Evolutionary conservation across 164 flowering plant species (phyloP), one percentile per base, ranked within the genome.

Genomic region (Tinospora cordifolia): DNA sequence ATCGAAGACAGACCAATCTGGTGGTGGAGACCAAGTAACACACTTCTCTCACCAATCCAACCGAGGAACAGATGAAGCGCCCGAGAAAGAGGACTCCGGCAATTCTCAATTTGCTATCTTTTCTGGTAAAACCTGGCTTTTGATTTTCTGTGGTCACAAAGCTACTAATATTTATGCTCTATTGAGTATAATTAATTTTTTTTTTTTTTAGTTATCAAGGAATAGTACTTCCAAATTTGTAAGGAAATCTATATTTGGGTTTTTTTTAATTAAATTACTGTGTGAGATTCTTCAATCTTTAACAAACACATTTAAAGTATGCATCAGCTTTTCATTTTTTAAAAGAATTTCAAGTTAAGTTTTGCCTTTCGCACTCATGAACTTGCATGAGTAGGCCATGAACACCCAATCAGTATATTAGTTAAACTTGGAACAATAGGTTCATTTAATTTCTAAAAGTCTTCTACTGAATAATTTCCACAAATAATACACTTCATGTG

Each of bases 41-140:
- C 68, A 69, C 40, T 24, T 70, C 62, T 38, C 58, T 38, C 78
- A 70, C 26, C 79, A 51, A 49, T 76, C 64, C 6, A 71, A 66
- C 7, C 26, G 38, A 13, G 73, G 73, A 26, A 25, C 77, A 9
- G 71, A 62, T 51, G 76, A 67, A 41, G 80, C 67, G 8, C 59
- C 40, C 13, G 78, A 59, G 24, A 80, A 76, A 71, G 79, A 74
- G 44, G 70, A 62, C 27, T 47, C 14, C 49, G 63, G 65, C 65
- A n/a, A 76, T 6, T 65, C 78, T 67, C 86, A 79, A n/a, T 85
- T 88, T 79, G 69, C 84, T 26, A 72, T 79, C 67, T 79, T 77
- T 74, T 70, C 84, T 25, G 93, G 93, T 88, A 87, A 72, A n/a
- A 12, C 25, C 54, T 66, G 26, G 21, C 60, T 11, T 25, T 59